Percentiles rank a stretch among this genome's conserved stretches.
phyloP scores from a whole-genome alignment of 2,329 filamentous ascomycete species.

The Neofusicoccum laricinum region DNA sequence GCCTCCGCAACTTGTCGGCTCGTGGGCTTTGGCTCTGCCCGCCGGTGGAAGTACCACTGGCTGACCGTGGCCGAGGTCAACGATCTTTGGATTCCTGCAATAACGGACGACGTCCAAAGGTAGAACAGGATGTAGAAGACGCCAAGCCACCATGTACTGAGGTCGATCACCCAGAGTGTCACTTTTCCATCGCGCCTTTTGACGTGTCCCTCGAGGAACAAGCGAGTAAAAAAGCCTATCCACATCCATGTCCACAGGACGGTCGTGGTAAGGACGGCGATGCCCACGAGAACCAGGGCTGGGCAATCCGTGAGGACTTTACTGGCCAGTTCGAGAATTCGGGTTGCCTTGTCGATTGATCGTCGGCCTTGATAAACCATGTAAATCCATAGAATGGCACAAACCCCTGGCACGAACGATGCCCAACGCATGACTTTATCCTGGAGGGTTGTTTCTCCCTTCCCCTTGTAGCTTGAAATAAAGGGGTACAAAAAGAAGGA shows the following conservation, averaged over 20 bases:
- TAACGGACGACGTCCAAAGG: constrained; percentile 87
- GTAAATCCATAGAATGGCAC: constrained; percentile 78
- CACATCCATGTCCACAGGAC: constrained; percentile 93
- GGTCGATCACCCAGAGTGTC: constrained; percentile 72
- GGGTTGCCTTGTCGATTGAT: constrained; percentile 77
- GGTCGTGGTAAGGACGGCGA: constrained; percentile 70
- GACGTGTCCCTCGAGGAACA: constrained; percentile 90
- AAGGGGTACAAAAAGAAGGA: constrained; percentile 91
- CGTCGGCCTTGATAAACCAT: constrained; percentile 76
- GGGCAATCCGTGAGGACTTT: constrained; percentile 83
- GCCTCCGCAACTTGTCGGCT: constrained; percentile 79
- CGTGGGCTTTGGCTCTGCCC: constrained; percentile 71
- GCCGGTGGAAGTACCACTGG: constrained; percentile 98
- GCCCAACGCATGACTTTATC: constrained; percentile 87
- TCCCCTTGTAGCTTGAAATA: constrained; percentile 80
- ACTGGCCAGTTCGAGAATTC: constrained; percentile 88
- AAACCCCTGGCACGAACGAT: constrained; percentile 70
- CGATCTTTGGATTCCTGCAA: constrained; percentile 83
- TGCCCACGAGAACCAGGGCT: constrained; percentile 78
- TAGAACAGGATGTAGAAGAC: constrained; percentile 90
- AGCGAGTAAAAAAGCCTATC: constrained; percentile 92
- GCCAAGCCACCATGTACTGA: constrained; percentile 94
- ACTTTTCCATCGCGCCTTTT: constrained; percentile 47
- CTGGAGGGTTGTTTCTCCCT: constrained; percentile 71
- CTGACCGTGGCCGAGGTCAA: constrained; percentile 93